phyloP scores from a whole-genome alignment of 805 yeast genomes.

The Suhomyces faveliae region DNA sequence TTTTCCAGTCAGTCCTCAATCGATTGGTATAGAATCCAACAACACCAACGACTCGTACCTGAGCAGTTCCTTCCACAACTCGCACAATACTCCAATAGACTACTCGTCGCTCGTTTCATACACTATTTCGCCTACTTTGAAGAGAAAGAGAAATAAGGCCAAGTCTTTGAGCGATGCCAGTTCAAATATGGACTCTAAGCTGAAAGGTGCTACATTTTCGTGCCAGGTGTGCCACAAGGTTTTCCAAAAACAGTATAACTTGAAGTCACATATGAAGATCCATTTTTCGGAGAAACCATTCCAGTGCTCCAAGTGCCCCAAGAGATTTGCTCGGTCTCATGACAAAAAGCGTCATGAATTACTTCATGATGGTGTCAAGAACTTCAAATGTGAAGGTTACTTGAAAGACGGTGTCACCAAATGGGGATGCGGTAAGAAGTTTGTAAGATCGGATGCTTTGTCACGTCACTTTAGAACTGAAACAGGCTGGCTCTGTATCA shows the following conservation, averaged over 20 bases:
- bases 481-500: conserved; percentile 67
- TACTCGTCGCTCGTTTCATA: conserved; percentile 35
- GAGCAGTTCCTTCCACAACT: not conserved
- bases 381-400: conserved; percentile 63
- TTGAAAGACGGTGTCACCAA: conserved; percentile 54
- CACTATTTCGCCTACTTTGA: conserved; percentile 32
- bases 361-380: conserved; percentile 71
- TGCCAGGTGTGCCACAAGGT: conserved; percentile 46
- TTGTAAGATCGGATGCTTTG: conserved; percentile 76
- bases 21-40: conserved; percentile 1
- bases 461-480: conserved; percentile 76
- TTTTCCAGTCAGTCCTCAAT: conserved; percentile 7
- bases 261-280: conserved; percentile 49
- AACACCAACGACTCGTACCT: conserved; percentile 2
- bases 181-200: not conserved
- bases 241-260: conserved; percentile 49
- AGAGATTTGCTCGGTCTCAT: conserved; percentile 74
- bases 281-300: conserved; percentile 70
- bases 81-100: conserved; percentile 22
- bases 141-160: conserved; percentile 14
- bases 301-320: conserved; percentile 60
- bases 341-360: conserved; percentile 75
- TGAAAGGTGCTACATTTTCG: conserved; percentile 22
- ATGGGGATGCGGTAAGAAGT: conserved; percentile 77
- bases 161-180: conserved; percentile 7